These are phyloP conservation scores for Acarospora socialis DNA, from an alignment of 2,329 filamentous ascomycete species.

Conservation along the genomic window DNA sequence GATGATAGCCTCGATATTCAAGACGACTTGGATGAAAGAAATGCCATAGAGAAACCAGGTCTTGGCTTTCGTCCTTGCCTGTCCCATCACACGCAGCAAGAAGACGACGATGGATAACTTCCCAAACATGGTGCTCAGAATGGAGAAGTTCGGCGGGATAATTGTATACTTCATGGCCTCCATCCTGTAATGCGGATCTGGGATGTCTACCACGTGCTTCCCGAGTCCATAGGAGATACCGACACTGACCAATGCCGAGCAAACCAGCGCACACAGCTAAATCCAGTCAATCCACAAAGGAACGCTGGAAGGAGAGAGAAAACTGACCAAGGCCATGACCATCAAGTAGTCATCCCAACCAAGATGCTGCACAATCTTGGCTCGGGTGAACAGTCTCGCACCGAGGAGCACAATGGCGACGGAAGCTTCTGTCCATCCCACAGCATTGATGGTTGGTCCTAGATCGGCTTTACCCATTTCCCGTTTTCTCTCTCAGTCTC, in stretches of 20 bases:
- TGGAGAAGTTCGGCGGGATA: not conserved
- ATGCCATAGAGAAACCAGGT: constrained; percentile 9
- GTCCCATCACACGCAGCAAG: not conserved
- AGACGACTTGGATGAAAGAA: constrained; percentile 9
- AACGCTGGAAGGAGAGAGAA: too few relatives aligned
- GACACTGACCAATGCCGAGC: not conserved
- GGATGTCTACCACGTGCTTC: not conserved
- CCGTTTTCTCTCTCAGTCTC: too few relatives aligned
- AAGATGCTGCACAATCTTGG: not conserved
- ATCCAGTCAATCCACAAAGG: too few relatives aligned
- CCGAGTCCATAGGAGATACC: not conserved
- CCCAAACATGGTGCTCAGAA: not conserved
- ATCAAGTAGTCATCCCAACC: constrained; percentile 5
- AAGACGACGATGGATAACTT: constrained; percentile 2
- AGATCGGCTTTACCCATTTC: too few relatives aligned
- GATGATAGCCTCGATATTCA: constrained; percentile 11
- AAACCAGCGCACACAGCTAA: not conserved
- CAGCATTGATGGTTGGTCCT: constrained; percentile 1
- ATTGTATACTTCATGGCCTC: constrained; percentile 2
- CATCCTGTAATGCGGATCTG: not conserved
- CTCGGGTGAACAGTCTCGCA: constrained; percentile 1
- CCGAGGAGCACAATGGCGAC: not conserved
- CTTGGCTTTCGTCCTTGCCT: not conserved
- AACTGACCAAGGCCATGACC: constrained; percentile 2
- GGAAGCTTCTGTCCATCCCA: constrained; percentile 1